These are phyloP conservation scores for Exophiala aquamarina DNA, from an alignment of 2,329 filamentous ascomycete genomes.

Conservation along the genomic window DNA sequence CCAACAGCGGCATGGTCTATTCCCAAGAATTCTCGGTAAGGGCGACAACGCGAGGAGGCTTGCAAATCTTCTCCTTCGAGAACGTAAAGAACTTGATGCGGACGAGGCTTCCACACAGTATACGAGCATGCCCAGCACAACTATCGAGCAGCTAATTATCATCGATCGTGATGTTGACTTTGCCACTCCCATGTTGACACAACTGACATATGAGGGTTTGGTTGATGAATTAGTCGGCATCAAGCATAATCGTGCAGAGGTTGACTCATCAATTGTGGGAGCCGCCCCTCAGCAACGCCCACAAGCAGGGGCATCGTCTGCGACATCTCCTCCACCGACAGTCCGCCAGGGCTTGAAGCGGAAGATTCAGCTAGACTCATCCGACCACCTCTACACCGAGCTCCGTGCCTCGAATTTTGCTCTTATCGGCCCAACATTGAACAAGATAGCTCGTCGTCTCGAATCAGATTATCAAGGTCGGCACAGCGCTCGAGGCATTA, in stretches of 20 bases:
- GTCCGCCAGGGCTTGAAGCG: constrained; percentile 71
- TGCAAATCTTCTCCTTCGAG: constrained; percentile 81
- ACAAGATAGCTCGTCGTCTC: constrained; percentile 84
- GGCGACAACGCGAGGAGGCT: constrained; percentile 90
- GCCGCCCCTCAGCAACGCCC: constrained; percentile 57
- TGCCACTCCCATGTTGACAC: constrained; percentile 86
- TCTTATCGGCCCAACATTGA: constrained; percentile 83
- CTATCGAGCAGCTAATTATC: constrained; percentile 86
- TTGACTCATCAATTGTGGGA: constrained; percentile 87
- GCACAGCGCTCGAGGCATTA: constrained; percentile 80
- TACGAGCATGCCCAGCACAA: constrained; percentile 72
- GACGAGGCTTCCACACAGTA: constrained; percentile 55
- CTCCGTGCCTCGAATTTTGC: constrained; percentile 93
- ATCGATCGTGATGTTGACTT: constrained; percentile 95
- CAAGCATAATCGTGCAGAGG: constrained; percentile 86
- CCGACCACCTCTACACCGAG: constrained; percentile 83
- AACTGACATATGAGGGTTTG: constrained; percentile 93
- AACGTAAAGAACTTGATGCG: constrained; percentile 86
- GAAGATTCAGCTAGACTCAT: constrained; percentile 84
- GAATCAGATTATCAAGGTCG: constrained; percentile 86
- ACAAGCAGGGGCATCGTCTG: constrained; percentile 55
- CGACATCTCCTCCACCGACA: constrained; percentile 51
- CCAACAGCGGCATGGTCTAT: constrained; percentile 87
- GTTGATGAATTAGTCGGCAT: constrained; percentile 94
- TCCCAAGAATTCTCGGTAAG: constrained; percentile 92